These are phyloP conservation scores for Populus hybrid DNA, from an alignment of 441 rosid genomes.

Conservation along the genomic window DNA sequence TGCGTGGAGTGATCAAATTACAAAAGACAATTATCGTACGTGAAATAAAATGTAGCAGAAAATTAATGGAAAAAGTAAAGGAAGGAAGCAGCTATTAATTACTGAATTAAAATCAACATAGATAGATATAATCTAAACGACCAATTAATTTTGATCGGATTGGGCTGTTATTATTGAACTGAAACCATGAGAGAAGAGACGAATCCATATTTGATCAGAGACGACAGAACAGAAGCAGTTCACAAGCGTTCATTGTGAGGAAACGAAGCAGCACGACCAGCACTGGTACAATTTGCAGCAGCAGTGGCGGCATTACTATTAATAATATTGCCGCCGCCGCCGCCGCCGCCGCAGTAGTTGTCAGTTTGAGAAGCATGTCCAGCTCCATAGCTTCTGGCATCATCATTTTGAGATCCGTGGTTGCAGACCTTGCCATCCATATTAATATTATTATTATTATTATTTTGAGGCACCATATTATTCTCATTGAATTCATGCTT, in stretches of 20 bases:
- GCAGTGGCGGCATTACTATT: background rate
- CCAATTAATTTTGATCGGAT: background rate
- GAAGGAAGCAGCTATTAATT: background rate
- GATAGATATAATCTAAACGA: background rate
- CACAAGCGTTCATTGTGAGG: background rate
- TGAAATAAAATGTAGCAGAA: background rate
- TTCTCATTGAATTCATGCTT: constrained; percentile 12
- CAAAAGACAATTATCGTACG: background rate
- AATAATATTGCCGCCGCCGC: background rate
- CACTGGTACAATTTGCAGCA: background rate
- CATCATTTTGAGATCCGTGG: background rate
- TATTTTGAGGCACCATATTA: background rate
- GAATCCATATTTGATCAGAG: too few species aligned
- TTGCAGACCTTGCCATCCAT: background rate
- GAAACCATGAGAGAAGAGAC: background rate
- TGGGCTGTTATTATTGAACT: background rate
- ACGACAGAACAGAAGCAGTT: background rate
- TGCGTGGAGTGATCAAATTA: too few species aligned
- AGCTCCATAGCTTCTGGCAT: background rate
- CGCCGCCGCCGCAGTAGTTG: too few species aligned
- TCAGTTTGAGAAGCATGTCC: background rate
- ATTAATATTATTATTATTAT: too few species aligned
- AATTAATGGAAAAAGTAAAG: background rate
- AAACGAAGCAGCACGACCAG: background rate
- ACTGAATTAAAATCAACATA: background rate